Percentiles rank a stretch among this genome's conserved stretches.
Conservation (phyloP, 352 stramenopile genomes). For the Phytopythium delawarense region DNA sequence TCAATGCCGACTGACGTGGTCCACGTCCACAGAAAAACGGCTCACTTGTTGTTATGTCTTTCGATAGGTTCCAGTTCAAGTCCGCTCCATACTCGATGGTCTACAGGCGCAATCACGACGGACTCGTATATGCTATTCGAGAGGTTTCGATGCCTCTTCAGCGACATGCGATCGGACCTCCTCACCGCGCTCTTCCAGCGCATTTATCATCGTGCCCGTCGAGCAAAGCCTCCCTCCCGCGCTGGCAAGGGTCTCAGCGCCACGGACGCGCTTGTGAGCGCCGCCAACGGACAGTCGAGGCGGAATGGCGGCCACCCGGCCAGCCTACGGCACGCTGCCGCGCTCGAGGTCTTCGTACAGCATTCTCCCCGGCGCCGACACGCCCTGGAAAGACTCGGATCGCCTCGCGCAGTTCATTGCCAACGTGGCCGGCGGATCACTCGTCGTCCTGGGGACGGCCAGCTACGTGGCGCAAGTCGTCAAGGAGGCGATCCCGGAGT, state of each 20-base stretch:
- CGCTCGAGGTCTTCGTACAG: background rate
- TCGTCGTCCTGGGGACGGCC: conserved; percentile 38
- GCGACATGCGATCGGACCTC: background rate
- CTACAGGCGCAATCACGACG: background rate
- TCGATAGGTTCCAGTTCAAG: background rate
- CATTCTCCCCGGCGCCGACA: conserved; percentile 9
- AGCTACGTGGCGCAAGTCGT: conserved; percentile 31
- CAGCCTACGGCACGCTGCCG: background rate
- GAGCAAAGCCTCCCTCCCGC: background rate
- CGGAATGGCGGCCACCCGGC: background rate
- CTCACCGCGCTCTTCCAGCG: background rate
- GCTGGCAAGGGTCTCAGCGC: background rate
- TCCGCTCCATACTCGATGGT: background rate
- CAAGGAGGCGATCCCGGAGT: conserved; percentile 20
- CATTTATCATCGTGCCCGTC: background rate
- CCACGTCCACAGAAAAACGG: background rate
- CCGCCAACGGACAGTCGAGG: background rate
- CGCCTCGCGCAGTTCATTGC: conserved; percentile 59
- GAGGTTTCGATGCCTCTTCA: background rate
- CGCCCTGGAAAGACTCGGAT: conserved; percentile 56
- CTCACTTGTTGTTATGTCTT: background rate
- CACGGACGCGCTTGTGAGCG: background rate
- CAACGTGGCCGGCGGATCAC: conserved; percentile 46
- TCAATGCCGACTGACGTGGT: conserved; percentile 1
- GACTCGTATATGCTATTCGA: background rate